A percentile compares a stretch with the other conserved stretches of the same genome.
Evolutionary conservation across 179 eudicot species (phyloP).

Genomic region (Corrigiola litoralis): DNA sequence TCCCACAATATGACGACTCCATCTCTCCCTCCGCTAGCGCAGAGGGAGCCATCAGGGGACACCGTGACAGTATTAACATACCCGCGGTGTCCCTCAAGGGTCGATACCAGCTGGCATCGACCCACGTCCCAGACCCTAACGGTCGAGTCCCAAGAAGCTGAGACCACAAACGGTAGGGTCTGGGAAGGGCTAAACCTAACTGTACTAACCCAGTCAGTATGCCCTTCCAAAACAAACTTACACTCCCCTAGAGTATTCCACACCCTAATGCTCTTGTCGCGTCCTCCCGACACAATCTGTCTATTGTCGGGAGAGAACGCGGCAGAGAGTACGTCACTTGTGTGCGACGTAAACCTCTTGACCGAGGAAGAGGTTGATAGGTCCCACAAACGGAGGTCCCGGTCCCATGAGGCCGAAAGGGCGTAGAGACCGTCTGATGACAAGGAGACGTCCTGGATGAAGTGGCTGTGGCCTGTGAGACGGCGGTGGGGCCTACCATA

Average conservation of each 20-base stretch:
- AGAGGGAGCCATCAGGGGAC: constrained; percentile 38
- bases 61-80: constrained; percentile 38
- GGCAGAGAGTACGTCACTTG: constrained; percentile 42
- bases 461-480: constrained; percentile 36
- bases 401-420: constrained; percentile 47
- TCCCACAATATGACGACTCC: constrained; percentile 40
- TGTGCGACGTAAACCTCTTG: constrained; percentile 41
- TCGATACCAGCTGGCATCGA: constrained; percentile 21
- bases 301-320: constrained; percentile 46
- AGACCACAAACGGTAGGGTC: constrained; percentile 22
- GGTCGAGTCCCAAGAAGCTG: constrained; percentile 37
- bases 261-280: constrained; percentile 37
- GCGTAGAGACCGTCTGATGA: constrained; percentile 49
- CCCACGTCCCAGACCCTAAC: constrained; percentile 38
- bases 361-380: constrained; percentile 29
- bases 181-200: constrained; percentile 36
- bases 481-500: constrained; percentile 35
- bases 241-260: constrained; percentile 54
- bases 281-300: constrained; percentile 43
- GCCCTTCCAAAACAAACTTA: constrained; percentile 30
- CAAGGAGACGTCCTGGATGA: constrained; percentile 43
- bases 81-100: constrained; percentile 29
- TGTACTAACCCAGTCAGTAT: constrained; percentile 36
- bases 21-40: constrained; percentile 45
- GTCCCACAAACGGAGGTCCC: constrained; percentile 49